Percentiles rank a stretch among this genome's conserved stretches.
phyloP scores from a whole-genome alignment of 2,329 filamentous ascomycete species.

The Diaporthe capsici region DNA sequence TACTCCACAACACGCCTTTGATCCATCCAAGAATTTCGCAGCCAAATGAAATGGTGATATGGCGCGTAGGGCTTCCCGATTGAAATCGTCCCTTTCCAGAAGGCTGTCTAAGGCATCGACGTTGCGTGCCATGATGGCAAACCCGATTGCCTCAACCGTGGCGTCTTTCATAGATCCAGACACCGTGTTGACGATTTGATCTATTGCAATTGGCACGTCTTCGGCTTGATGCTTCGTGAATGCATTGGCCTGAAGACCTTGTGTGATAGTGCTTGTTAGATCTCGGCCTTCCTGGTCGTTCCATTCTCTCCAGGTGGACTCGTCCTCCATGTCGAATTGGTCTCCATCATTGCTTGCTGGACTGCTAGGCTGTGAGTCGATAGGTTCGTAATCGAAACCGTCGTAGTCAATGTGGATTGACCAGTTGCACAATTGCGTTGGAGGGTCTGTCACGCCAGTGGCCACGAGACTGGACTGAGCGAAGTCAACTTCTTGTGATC shows the following conservation, averaged over 20 bases:
- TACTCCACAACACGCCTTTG: neutral
- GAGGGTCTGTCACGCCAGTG: neutral
- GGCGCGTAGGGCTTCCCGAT: neutral
- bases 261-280: neutral
- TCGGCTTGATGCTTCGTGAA: neutral
- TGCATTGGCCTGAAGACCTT: neutral
- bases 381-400: neutral
- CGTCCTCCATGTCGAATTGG: constrained; percentile 19
- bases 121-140: constrained; percentile 18
- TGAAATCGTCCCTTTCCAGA: fast-evolving
- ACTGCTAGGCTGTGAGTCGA: neutral
- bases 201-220: neutral
- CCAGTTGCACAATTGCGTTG: constrained; percentile 28
- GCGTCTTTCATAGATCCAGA: neutral
- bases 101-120: neutral
- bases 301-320: constrained; percentile 18
- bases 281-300: neutral
- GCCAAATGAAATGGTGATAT: neutral
- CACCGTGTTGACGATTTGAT: neutral
- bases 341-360: neutral
- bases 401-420: neutral
- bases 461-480: neutral
- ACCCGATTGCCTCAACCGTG: neutral
- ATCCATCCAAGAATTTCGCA: neutral
- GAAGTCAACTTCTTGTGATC: neutral